These are phyloP conservation scores for Leptomonas pyrrhocoris DNA, from an alignment of 208 protist genomes.

Conservation along the genomic window DNA sequence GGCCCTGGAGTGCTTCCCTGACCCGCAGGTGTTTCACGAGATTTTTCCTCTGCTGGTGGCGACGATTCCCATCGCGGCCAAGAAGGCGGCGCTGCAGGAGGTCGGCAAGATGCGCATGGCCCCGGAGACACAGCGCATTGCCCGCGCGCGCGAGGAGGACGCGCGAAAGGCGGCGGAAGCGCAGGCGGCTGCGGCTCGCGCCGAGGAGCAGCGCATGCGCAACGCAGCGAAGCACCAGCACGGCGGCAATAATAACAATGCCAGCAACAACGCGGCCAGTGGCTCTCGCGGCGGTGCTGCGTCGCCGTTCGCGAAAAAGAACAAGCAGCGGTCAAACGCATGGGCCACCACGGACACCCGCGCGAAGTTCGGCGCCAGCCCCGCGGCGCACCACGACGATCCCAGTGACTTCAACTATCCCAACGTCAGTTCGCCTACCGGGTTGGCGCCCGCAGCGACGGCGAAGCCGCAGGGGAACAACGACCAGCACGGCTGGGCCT, in stretches of 20 bases:
- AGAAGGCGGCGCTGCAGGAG: slow-evolving; percentile 61
- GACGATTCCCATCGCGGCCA: slow-evolving; percentile 52
- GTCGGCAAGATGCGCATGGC: slow-evolving; percentile 78
- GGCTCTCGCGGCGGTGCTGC: slow-evolving; percentile 3
- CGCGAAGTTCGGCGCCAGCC: slow-evolving; percentile 26
- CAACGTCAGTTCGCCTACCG: neutral
- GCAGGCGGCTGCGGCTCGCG: slow-evolving; percentile 23
- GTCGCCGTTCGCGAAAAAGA: slow-evolving; percentile 28
- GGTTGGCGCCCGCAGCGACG: neutral
- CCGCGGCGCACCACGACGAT: slow-evolving; percentile 12
- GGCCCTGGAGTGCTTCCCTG: slow-evolving; percentile 49
- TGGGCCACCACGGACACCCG: slow-evolving; percentile 41
- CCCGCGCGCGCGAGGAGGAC: slow-evolving; percentile 53
- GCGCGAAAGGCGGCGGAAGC: slow-evolving; percentile 45
- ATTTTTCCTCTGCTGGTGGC: slow-evolving; percentile 82
- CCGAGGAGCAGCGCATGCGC: slow-evolving; percentile 22
- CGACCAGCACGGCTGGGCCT: slow-evolving; percentile 11
- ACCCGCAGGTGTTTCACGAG: slow-evolving; percentile 49
- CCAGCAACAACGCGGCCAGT: neutral
- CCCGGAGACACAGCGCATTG: slow-evolving; percentile 63
- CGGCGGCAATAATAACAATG: slow-evolving; percentile 3
- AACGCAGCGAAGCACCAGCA: slow-evolving; percentile 6
- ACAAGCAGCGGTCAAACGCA: slow-evolving; percentile 41
- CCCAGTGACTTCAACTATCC: neutral
- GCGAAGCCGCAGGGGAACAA: slow-evolving; percentile 21